Percentiles rank a stretch among this genome's conserved stretches.
phyloP scores from a whole-genome alignment of 306 rosid species.

The Carpinus fangiana region DNA sequence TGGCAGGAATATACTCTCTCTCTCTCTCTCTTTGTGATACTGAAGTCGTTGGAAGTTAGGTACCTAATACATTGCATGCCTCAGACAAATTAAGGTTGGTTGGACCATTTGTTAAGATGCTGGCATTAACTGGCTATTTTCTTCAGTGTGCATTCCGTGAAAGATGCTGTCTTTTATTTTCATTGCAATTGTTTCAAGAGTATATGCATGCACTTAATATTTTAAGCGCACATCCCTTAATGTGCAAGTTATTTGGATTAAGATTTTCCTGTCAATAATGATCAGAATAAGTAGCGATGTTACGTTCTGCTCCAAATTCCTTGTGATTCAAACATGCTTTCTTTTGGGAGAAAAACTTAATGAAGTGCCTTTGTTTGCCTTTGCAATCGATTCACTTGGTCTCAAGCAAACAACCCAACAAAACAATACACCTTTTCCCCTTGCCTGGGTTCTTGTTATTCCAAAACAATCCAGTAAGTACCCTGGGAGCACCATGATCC shows the following conservation, averaged over 20 bases:
- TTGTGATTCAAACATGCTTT: background rate
- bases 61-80: background rate
- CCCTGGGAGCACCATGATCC: background rate
- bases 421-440: background rate
- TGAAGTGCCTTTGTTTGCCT: background rate
- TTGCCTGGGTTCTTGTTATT: slow-evolving; percentile 22
- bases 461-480: slow-evolving; percentile 2
- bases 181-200: background rate
- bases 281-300: background rate
- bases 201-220: background rate
- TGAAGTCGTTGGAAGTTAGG: background rate
- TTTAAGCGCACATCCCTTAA: background rate
- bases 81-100: background rate
- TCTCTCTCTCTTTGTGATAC: background rate
- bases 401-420: slow-evolving; percentile 15
- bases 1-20: slow-evolving; percentile 20
- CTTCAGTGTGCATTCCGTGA: background rate
- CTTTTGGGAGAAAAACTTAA: background rate
- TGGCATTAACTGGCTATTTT: background rate
- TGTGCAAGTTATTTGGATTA: background rate
- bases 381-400: background rate
- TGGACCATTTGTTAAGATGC: background rate
- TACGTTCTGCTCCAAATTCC: background rate
- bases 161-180: background rate
- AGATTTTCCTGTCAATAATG: background rate